Evolutionary conservation across 805 yeast genomes (phyloP), one percentile per base, ranked within the genome.

Genomic region (Ogataea chonburiensis): DNA sequence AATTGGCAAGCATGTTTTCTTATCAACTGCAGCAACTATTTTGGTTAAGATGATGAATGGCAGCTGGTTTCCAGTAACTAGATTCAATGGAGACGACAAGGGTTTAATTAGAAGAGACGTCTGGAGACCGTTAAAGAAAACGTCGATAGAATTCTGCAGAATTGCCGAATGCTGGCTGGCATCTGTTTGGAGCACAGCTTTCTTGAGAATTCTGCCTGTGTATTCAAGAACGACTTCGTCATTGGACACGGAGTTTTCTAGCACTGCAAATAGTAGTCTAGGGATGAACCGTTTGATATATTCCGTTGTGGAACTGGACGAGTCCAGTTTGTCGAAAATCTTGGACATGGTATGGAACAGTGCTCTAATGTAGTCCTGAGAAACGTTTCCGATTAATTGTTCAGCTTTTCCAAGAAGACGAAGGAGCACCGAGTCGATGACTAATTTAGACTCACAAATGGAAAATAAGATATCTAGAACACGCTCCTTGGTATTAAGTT

Each of bases 21-120:
- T 75, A 48, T 78, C 83, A 12, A 80, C 51, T 13, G 72, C 75
- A 4, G 81, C 68, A 7, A 81, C 32, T 1, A 79, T 49, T 42
- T 73, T 76, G 23, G 63, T 64, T 42, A 69, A 63, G 19, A 68
- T 40, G 1, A 67, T 58, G 14, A 75, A 60, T 12, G 66, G 51
- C 12, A 64, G 58, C 6, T 56, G 50, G 4, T 70, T 61, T 0
- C 22, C 24, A 2, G 46, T 47, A 3, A 60, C 31, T 1, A 68
- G 34, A 16, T 54, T 46, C 3, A 51, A 15, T 2, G 38, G 28
- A 7, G 28, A 4, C 0, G 47, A n/a, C 1, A 52, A 58, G 45
- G 26, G 40, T 24, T 12, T 53, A 25, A 11, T 49, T 15, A 31
- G 50, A 34, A 56, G 16, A 1, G 38, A 15, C 42, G 35, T 30